A percentile compares a stretch with the other conserved stretches of the same genome.
Evolutionary conservation across 2,329 filamentous ascomycete species (phyloP).

Genomic region (Trichoderma sp.): DNA sequence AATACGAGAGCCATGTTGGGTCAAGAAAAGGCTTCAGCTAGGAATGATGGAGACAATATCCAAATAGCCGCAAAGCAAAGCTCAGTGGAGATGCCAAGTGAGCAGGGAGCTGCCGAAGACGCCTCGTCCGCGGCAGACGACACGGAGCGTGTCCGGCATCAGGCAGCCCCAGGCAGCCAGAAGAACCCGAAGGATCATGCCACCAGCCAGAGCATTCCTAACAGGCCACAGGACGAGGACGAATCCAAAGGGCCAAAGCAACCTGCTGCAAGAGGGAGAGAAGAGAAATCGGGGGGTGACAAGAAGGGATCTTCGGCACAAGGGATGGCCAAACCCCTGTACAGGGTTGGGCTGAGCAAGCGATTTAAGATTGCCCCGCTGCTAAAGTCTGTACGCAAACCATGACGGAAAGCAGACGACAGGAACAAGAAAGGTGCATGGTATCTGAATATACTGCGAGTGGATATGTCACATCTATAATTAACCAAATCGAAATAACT

Average conservation of each 20-base stretch:
- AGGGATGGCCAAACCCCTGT: slow-evolving; percentile 39
- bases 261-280: slow-evolving; percentile 8
- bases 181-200: not conserved
- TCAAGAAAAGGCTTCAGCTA: not conserved
- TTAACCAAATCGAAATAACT: not conserved
- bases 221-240: not conserved
- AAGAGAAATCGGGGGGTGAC: slow-evolving; percentile 14
- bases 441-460: not conserved
- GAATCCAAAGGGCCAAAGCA: not conserved
- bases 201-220: not conserved
- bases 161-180: not conserved
- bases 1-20: not conserved
- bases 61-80: not conserved
- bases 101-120: not conserved
- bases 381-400: slow-evolving; percentile 48
- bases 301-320: slow-evolving; percentile 19
- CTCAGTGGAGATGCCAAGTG: not conserved
- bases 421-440: not conserved
- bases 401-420: slow-evolving; percentile 13
- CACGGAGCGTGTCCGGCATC: not conserved
- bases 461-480: not conserved
- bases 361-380: slow-evolving; percentile 49
- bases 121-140: not conserved
- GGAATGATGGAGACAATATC: not conserved
- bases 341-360: slow-evolving; percentile 52